Conservation (phyloP, 345 rosid genomes). For the Carallia pectinifolia region DNA sequence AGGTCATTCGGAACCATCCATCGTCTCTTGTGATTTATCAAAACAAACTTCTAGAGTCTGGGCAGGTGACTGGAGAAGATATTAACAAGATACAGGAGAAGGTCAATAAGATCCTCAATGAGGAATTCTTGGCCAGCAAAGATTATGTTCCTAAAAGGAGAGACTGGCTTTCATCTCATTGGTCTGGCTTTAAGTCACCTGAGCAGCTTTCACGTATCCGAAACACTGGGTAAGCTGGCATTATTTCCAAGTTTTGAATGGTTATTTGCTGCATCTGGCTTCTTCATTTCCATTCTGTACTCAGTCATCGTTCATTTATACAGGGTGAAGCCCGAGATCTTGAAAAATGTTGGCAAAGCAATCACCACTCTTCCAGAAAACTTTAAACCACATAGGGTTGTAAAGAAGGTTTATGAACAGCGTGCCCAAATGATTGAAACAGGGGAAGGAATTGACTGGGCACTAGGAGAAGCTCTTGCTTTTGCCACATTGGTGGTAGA, state of each 20-base stretch:
- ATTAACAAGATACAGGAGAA: constrained; percentile 54
- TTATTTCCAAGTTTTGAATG: constrained; percentile 10
- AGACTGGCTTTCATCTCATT: constrained; percentile 83
- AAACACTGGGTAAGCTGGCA: constrained; percentile 59
- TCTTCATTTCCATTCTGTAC: neutral
- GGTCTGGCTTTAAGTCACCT: constrained; percentile 81
- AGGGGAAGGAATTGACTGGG: constrained; percentile 89
- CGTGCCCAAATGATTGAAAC: constrained; percentile 76
- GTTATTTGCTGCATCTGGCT: neutral
- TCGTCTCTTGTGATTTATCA: constrained; percentile 67
- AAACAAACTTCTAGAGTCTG: constrained; percentile 61
- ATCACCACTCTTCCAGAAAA: constrained; percentile 62
- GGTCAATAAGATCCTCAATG: constrained; percentile 64
- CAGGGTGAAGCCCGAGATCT: constrained; percentile 83
- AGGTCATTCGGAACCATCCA: constrained; percentile 70
- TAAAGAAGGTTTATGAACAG: constrained; percentile 72
- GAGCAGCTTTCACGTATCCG: constrained; percentile 74
- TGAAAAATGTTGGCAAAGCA: constrained; percentile 78
- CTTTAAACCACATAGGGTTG: constrained; percentile 74
- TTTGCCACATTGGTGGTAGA: constrained; percentile 75
- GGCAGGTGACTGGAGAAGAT: constrained; percentile 57
- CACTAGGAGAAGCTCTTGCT: constrained; percentile 77
- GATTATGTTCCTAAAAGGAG: constrained; percentile 65
- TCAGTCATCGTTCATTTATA: constrained; percentile 20
- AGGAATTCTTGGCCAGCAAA: constrained; percentile 69